Evolutionary conservation across 306 rosid genomes (phyloP).

Genomic region (Gillenia trifoliata): DNA sequence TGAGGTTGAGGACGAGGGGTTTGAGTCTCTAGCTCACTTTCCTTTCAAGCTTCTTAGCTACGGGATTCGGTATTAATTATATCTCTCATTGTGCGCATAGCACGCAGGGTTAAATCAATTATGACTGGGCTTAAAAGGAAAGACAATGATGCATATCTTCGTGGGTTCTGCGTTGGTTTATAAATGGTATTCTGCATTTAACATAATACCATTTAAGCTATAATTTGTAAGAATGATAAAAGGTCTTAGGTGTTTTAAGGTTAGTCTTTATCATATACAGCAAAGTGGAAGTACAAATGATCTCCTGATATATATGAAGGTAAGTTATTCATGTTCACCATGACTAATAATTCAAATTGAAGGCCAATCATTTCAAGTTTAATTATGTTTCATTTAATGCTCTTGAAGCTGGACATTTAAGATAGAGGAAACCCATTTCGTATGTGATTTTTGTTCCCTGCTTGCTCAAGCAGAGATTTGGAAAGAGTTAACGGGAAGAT

Average conservation of each 20-base stretch:
- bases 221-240: background rate
- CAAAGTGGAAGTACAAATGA: background rate
- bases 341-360: background rate
- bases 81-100: background rate
- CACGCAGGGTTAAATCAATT: background rate
- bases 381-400: conserved; percentile 8
- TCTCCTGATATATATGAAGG: background rate
- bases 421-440: background rate
- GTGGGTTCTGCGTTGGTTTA: background rate
- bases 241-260: background rate
- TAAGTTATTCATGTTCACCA: background rate
- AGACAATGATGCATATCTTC: background rate
- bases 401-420: background rate
- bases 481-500: background rate
- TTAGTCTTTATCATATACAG: background rate
- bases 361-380: conserved; percentile 6
- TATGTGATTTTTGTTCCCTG: background rate
- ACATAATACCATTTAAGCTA: background rate
- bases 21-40: background rate
- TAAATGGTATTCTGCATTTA: background rate
- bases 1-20: background rate
- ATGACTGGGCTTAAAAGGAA: background rate
- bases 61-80: background rate
- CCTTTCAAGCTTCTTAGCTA: background rate
- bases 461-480: background rate